phyloP scores from a whole-genome alignment of 345 rosid species.

The Eucalyptus globulus region DNA sequence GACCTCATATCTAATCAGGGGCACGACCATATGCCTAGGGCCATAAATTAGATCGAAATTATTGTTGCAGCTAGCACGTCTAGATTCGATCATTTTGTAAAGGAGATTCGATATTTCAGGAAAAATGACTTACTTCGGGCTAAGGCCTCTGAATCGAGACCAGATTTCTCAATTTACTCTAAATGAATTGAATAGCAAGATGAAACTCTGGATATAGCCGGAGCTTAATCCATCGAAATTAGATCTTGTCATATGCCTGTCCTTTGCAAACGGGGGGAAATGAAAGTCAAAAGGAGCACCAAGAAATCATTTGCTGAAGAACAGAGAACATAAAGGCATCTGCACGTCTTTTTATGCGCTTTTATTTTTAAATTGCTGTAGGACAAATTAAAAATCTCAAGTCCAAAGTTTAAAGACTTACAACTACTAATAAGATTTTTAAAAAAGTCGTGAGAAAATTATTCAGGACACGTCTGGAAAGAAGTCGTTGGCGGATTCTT shows the following conservation, averaged over 20 bases:
- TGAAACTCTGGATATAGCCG: not conserved
- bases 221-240: not conserved
- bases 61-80: too few species aligned
- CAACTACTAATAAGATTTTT: not conserved
- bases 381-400: not conserved
- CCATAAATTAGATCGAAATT: too few species aligned
- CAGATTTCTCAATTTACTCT: not conserved
- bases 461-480: not conserved
- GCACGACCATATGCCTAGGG: rapidly evolving
- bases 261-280: not conserved
- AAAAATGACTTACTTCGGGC: not conserved
- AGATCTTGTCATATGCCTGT: not conserved
- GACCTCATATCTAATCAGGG: not conserved
- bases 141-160: rapidly evolving
- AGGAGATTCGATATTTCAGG: rapidly evolving
- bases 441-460: not conserved
- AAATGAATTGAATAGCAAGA: not conserved
- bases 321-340: not conserved
- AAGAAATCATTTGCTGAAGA: not conserved
- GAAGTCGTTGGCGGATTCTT: not conserved
- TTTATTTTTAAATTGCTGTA: not conserved
- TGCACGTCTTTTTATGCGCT: not conserved
- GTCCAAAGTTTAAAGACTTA: not conserved
- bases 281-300: not conserved
- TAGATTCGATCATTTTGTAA: not conserved